These are phyloP conservation scores for Boletellus emodensis DNA, from an alignment of 768 basidiomycete genomes.

Conservation along the genomic window DNA sequence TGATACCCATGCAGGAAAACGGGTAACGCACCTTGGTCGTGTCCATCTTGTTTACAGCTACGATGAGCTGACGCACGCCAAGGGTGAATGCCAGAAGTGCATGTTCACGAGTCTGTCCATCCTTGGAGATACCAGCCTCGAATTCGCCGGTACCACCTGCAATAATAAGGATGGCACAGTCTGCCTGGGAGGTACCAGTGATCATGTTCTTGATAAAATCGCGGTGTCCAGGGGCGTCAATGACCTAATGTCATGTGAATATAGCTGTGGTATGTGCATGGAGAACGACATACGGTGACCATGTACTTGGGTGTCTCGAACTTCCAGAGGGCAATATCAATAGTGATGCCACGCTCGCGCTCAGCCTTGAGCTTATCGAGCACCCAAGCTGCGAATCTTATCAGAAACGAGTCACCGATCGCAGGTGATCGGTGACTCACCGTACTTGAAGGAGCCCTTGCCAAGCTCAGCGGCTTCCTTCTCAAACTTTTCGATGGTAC, in stretches of 20 bases:
- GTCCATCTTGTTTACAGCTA: conserved; percentile 99
- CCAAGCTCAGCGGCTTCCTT: conserved; percentile 99
- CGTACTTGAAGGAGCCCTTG: conserved; percentile 98
- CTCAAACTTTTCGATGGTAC: conserved; percentile 99
- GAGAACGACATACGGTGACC: conserved; percentile 67
- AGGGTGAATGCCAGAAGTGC: conserved; percentile 99
- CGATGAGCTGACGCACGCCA: conserved; percentile 99
- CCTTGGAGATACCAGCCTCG: conserved; percentile 99
- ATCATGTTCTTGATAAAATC: conserved; percentile 99
- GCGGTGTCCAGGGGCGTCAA: conserved; percentile 99
- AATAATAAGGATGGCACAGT: conserved; percentile 99
- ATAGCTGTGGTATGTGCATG: neutral
- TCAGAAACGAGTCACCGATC: conserved; percentile 19
- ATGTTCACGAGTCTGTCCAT: conserved; percentile 99
- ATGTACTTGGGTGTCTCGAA: conserved; percentile 98
- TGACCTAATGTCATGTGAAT: conserved; percentile 59
- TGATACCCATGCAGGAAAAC: neutral
- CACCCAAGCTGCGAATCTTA: conserved; percentile 79
- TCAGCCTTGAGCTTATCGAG: conserved; percentile 99
- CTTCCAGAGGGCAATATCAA: conserved; percentile 99
- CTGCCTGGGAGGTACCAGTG: conserved; percentile 99
- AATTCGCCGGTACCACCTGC: conserved; percentile 99
- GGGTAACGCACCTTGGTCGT: conserved; percentile 75
- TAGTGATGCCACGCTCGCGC: conserved; percentile 99
- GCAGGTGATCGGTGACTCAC: conserved; percentile 43